Evolutionary conservation across 2,329 filamentous ascomycete genomes (phyloP).

Genomic region (Zasmidium angulare): DNA sequence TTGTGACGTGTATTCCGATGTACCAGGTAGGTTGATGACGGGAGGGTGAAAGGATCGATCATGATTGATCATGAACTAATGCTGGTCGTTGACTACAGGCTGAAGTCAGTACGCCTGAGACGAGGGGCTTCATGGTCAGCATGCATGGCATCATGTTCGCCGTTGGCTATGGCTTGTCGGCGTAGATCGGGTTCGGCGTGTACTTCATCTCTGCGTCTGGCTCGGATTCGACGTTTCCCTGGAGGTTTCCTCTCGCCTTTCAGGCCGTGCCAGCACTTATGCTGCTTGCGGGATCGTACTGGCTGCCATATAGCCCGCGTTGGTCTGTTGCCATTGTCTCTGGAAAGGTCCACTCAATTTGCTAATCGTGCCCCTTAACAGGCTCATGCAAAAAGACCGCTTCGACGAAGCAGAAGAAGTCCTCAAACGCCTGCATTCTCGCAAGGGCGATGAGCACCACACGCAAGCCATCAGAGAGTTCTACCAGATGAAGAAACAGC

Average conservation of each 20-base stretch:
- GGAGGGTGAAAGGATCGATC: not conserved
- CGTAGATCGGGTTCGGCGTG: slow-evolving; percentile 35
- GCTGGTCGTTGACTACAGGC: slow-evolving; percentile 13
- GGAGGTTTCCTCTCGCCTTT: slow-evolving; percentile 49
- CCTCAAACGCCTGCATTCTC: slow-evolving; percentile 50
- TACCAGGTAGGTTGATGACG: slow-evolving; percentile 1
- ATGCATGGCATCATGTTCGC: slow-evolving; percentile 45
- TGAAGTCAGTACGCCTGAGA: slow-evolving; percentile 41
- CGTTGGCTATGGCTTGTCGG: slow-evolving; percentile 41
- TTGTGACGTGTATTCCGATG: slow-evolving; percentile 20
- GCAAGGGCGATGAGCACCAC: slow-evolving; percentile 41
- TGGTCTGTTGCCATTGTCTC: too few relatives aligned
- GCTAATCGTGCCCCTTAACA: not conserved
- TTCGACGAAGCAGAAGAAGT: slow-evolving; percentile 31
- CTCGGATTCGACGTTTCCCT: slow-evolving; percentile 36
- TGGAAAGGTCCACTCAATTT: not conserved
- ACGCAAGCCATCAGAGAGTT: slow-evolving; percentile 42
- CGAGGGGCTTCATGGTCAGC: slow-evolving; percentile 42
- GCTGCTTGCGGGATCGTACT: slow-evolving; percentile 40
- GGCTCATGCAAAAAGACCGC: slow-evolving; percentile 24
- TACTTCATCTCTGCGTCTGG: slow-evolving; percentile 6
- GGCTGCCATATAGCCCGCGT: slow-evolving; percentile 35
- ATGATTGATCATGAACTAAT: slow-evolving; percentile 35
- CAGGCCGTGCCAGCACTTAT: slow-evolving; percentile 43
- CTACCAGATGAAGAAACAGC: slow-evolving; percentile 46